phyloP scores from a whole-genome alignment of 768 basidiomycete genomes.

The Hygrocybe punicea region DNA sequence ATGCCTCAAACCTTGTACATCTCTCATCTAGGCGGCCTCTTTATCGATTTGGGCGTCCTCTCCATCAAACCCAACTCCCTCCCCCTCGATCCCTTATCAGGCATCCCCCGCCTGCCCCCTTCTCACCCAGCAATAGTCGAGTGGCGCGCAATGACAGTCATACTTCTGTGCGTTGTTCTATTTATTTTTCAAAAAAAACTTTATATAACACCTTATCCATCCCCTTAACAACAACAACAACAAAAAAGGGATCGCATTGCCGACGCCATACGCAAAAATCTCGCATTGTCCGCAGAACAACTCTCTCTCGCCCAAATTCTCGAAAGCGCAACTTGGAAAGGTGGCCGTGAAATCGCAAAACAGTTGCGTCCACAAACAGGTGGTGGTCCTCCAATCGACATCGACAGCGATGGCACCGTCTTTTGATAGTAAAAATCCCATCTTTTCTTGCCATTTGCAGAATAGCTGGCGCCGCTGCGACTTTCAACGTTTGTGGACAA shows the following conservation, averaged over 20 bases:
- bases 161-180: slow-evolving; percentile 65
- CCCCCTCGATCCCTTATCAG: slow-evolving; percentile 45
- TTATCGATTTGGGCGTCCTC: slow-evolving; percentile 81
- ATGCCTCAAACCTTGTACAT: neutral
- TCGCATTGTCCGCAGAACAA: slow-evolving; percentile 39
- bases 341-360: slow-evolving; percentile 89
- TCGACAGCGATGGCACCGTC: slow-evolving; percentile 17
- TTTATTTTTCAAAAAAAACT: too few species aligned
- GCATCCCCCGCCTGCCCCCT: slow-evolving; percentile 62
- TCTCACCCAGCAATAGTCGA: slow-evolving; percentile 91
- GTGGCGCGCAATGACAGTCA: slow-evolving; percentile 95
- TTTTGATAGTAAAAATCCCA: too few species aligned
- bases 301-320: slow-evolving; percentile 82
- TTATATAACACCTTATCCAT: neutral
- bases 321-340: slow-evolving; percentile 96
- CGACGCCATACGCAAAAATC: slow-evolving; percentile 78
- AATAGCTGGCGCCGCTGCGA: too few species aligned
- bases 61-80: slow-evolving; percentile 58
- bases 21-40: slow-evolving; percentile 65
- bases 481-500: too few species aligned
- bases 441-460: too few species aligned
- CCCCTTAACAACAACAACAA: neutral
- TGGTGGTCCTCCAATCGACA: slow-evolving; percentile 67
- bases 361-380: slow-evolving; percentile 65
- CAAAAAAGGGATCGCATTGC: slow-evolving; percentile 66